Conservation (phyloP, 495 filamentous ascomycete species). For the Xylaria curta region DNA sequence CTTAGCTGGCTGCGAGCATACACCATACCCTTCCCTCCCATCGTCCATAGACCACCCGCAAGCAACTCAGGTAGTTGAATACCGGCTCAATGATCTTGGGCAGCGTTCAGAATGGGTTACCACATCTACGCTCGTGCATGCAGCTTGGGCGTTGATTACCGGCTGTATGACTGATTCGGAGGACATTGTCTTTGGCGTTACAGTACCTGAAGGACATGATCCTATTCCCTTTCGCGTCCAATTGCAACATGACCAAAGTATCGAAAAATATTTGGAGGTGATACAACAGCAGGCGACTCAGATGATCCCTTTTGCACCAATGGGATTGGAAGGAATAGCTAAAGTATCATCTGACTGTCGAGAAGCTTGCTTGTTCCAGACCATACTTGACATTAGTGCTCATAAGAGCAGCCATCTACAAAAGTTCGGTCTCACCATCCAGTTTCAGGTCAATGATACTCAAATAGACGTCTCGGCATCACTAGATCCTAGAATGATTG, state of each 20-base stretch:
- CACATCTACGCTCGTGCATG: neutral
- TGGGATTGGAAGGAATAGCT: neutral
- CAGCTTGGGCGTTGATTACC: conserved; percentile 9
- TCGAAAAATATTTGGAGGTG: conserved; percentile 2
- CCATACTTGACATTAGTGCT: neutral
- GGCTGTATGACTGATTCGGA: conserved; percentile 13
- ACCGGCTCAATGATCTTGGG: neutral
- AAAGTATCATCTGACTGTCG: conserved; percentile 4
- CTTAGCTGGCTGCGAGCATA: conserved; percentile 15
- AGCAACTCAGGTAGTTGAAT: conserved; percentile 3
- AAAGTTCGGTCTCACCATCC: neutral
- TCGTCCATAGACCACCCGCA: neutral
- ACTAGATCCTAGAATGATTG: conserved; percentile 11
- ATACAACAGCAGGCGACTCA: conserved; percentile 1
- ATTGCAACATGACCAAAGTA: neutral
- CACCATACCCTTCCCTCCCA: conserved; percentile 13
- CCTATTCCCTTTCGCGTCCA: neutral
- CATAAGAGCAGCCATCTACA: neutral
- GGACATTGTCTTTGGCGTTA: conserved; percentile 6
- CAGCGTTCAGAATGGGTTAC: neutral
- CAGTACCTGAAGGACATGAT: neutral
- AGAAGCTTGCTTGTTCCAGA: conserved; percentile 11
- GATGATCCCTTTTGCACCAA: neutral
- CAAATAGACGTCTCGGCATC: neutral
- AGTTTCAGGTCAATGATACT: neutral